Base-by-base conservation (phyloP, 139 green algal genomes). In the Spirogloea muscicola region DNA sequence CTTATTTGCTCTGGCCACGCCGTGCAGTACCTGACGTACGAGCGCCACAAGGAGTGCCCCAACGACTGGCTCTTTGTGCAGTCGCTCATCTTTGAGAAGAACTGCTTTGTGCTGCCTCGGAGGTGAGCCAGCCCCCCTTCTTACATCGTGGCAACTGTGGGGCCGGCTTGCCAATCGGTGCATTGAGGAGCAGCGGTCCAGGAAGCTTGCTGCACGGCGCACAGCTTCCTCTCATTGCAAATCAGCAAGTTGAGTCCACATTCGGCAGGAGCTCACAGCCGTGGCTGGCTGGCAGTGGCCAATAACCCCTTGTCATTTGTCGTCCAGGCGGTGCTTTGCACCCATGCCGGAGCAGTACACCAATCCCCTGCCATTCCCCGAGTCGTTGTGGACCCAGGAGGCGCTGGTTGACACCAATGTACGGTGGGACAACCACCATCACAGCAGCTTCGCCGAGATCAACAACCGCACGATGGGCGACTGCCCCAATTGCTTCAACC, bases 11-110 rank as follows among this genome's bases (percentile, higher is more conserved):
- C n/a, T n/a, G n/a, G n/a, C n/a, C n/a, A 64, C 6, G 33, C 41
- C 1, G 18, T 41, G 3, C 62, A 62, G 5, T 72, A 72, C 40
- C 16, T 60, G 3, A 55, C 16, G 16, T 72, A 72, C 38, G 36
- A 33, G 25, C 7, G 7, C 13, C 3, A 41, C 27, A 41, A 41
- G 49, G 49, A 37, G 27, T 72, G 62, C 49, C 62, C 62, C 27
- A 55, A 72, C 40, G 62, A 72, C 34, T 72, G 62, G 62, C 36
- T 44, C 49, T 72, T 72, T 61, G 31, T 61, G 46, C 62, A 72
- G 40, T 18, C 34, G 4, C 62, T 72, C 27, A 72, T 72, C 40
- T 72, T 60, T 36, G 37, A 72, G n/a, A 72, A 46, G 49, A 72
- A 36, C 40, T 72, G 62, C 62, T 72, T 72, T 57, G 62, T 41